Percentiles rank a stretch among this genome's conserved stretches.
Evolutionary conservation across 2,329 filamentous ascomycete species (phyloP).

Genomic region (Tolypocladium amazonense): DNA sequence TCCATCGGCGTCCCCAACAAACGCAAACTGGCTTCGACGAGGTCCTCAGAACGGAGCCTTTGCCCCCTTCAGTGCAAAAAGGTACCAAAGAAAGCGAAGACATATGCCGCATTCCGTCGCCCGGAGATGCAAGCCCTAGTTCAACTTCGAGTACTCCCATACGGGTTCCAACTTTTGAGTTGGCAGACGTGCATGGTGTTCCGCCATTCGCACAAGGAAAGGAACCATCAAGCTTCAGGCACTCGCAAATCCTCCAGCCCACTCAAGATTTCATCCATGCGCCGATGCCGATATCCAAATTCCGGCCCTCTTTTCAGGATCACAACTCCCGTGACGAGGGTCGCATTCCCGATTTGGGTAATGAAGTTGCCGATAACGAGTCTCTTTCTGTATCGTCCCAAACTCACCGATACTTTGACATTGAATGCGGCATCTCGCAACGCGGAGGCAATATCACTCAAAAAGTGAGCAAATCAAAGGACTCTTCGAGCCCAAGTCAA

Average conservation of each 20-base stretch:
- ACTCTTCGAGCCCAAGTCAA: slow-evolving; percentile 9
- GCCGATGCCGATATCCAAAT: slow-evolving; percentile 9
- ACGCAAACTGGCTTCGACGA: not conserved
- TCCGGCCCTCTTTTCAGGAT: slow-evolving; percentile 9
- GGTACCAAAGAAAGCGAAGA: not conserved
- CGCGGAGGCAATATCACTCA: not conserved
- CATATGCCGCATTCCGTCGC: not conserved
- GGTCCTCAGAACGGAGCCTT: not conserved
- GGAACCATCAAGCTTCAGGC: not conserved
- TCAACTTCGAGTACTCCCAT: not conserved
- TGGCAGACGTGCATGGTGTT: not conserved
- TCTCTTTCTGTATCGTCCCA: not conserved
- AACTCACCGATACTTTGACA: not conserved
- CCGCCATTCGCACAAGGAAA: not conserved
- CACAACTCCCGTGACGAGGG: slow-evolving; percentile 1
- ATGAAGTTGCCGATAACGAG: not conserved
- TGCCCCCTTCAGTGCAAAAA: not conserved
- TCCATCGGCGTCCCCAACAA: too few species aligned
- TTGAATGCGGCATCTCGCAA: not conserved
- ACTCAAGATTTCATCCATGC: not conserved
- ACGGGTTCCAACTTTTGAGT: not conserved
- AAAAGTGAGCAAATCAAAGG: slow-evolving; percentile 1
- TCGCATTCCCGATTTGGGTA: not conserved
- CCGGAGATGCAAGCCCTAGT: not conserved
- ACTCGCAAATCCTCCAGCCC: not conserved